A percentile compares a stretch with the other conserved stretches of the same genome.
Conservation (phyloP, 192 early-diverging fungal genomes). For the Podila clonocystis region DNA sequence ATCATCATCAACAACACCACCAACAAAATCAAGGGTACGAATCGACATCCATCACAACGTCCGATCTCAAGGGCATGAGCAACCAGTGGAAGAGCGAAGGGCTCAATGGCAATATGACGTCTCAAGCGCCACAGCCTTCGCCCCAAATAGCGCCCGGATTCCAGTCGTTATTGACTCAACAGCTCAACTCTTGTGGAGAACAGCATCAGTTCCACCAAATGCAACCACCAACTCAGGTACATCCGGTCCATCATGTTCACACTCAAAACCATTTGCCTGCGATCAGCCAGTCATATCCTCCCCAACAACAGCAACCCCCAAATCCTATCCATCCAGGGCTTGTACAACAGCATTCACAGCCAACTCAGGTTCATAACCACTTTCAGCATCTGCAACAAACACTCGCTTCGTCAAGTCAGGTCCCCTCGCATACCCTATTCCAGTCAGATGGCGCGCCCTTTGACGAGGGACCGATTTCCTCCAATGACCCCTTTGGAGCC, state of each 20-base stretch:
- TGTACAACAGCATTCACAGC: constrained; percentile 1
- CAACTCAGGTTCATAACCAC: not conserved
- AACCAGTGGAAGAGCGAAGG: not conserved
- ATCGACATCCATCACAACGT: not conserved
- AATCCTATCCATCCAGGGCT: constrained; percentile 6
- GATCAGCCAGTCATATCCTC: not conserved
- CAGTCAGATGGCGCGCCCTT: not conserved
- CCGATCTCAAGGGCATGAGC: not conserved
- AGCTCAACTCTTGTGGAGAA: not conserved
- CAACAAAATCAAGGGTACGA: constrained; percentile 7
- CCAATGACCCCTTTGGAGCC: constrained; percentile 28
- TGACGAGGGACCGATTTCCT: not conserved
- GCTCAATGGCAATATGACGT: not conserved
- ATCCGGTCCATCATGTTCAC: not conserved
- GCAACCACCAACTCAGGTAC: not conserved
- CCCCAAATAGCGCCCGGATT: not conserved
- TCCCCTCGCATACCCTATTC: too few species aligned
- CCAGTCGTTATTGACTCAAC: constrained; percentile 2
- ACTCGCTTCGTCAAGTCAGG: not conserved
- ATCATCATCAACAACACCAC: not conserved
- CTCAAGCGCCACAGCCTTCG: not conserved
- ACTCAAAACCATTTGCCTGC: not conserved
- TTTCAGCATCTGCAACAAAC: constrained; percentile 1
- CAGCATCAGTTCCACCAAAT: not conserved
- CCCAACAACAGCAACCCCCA: constrained; percentile 7